Evolutionary conservation across 2,329 filamentous ascomycete genomes (phyloP).

Genomic region (Pseudopyricularia cyperi): DNA sequence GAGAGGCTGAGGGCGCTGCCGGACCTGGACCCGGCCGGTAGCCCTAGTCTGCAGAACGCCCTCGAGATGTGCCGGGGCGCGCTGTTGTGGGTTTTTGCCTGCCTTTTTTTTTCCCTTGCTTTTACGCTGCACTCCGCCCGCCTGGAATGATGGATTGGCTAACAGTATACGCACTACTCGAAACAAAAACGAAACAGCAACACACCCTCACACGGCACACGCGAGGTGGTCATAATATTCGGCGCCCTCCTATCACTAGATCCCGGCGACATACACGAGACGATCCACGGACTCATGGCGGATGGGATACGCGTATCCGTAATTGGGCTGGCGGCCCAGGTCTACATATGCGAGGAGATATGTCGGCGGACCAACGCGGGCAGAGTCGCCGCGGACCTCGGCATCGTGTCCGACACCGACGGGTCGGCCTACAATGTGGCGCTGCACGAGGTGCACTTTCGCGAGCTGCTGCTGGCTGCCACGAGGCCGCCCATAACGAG

Average conservation of each 20-base stretch:
- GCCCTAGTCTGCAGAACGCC: constrained; percentile 81
- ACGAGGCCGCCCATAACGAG: constrained; percentile 83
- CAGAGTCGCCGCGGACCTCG: constrained; percentile 23
- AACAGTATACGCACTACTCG: constrained; percentile 5
- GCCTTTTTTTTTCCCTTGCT: not conserved
- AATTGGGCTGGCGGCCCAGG: constrained; percentile 80
- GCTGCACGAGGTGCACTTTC: constrained; percentile 75
- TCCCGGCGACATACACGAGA: constrained; percentile 89
- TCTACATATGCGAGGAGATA: constrained; percentile 84
- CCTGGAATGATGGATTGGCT: not conserved
- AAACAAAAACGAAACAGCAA: constrained; percentile 41
- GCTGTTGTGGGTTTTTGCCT: constrained; percentile 49
- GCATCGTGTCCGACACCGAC: constrained; percentile 12
- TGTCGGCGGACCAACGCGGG: constrained; percentile 79
- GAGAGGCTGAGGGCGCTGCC: constrained; percentile 57
- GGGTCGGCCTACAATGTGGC: constrained; percentile 64
- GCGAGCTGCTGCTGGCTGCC: constrained; percentile 74
- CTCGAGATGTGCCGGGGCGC: constrained; percentile 88
- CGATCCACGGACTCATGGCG: constrained; percentile 62
- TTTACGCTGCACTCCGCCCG: not conserved
- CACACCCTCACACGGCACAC: constrained; percentile 81
- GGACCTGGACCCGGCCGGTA: constrained; percentile 55
- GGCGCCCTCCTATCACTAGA: constrained; percentile 84
- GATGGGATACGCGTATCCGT: constrained; percentile 82
- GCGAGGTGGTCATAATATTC: constrained; percentile 85